Percentiles rank a stretch among this genome's conserved stretches.
Conservation (phyloP, 352 stramenopile species). For the Peronospora belbahrii region DNA sequence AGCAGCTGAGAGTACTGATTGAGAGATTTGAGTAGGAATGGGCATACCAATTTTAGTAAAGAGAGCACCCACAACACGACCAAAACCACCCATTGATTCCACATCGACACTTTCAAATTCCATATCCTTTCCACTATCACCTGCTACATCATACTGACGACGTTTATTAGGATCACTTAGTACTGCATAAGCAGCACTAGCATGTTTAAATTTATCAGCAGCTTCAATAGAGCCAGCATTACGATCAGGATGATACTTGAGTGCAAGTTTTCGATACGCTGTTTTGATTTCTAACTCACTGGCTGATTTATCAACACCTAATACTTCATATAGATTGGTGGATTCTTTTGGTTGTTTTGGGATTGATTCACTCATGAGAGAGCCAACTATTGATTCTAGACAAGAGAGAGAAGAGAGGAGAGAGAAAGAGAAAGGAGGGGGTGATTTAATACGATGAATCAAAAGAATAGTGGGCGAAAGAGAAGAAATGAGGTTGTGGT, state of each 20-base stretch:
- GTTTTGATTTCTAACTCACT: conserved; percentile 88
- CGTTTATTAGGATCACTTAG: conserved; percentile 85
- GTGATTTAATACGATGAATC: too few species aligned
- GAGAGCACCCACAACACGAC: conserved; percentile 73
- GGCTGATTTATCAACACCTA: conserved; percentile 85
- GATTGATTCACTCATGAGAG: conserved; percentile 54
- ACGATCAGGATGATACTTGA: conserved; percentile 87
- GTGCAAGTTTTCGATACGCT: conserved; percentile 83
- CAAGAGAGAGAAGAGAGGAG: too few species aligned
- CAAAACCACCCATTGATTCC: conserved; percentile 78
- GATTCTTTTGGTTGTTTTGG: conserved; percentile 43
- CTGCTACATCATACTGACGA: conserved; percentile 75
- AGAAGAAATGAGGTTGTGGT: too few species aligned
- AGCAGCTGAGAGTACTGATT: conserved; percentile 71
- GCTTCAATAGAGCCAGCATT: conserved; percentile 74
- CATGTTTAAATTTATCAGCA: conserved; percentile 79
- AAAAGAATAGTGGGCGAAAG: too few species aligned
- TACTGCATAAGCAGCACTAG: conserved; percentile 79
- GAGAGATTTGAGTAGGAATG: conserved; percentile 84
- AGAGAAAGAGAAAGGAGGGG: too few species aligned
- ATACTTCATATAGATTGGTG: conserved; percentile 79
- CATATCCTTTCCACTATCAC: conserved; percentile 60
- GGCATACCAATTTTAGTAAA: conserved; percentile 87
- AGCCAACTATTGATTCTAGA: too few species aligned
- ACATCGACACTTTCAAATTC: conserved; percentile 82